Evolutionary conservation across 179 eudicot genomes (phyloP), one percentile per base, ranked within the genome.

Genomic region (Corrigiola litoralis): DNA sequence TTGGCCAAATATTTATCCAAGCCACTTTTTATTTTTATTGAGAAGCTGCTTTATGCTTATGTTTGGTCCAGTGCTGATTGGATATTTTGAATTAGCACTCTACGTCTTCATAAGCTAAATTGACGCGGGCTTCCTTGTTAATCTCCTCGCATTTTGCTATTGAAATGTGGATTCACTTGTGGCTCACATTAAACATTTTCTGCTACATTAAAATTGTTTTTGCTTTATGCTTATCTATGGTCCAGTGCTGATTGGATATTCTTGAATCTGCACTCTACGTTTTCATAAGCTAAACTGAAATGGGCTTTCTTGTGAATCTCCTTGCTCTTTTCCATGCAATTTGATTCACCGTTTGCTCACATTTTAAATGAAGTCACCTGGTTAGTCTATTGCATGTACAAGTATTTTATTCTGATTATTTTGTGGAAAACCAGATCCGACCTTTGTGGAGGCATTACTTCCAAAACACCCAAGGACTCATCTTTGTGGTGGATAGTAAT

Each of bases 401-500:
- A 23, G 23, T 23, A 24, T 27, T 17, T 32, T 41, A n/a, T 24
- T 18, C 23, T 50, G 7, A 18, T 44, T 6, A 10, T 38, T 32
- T 24, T 58, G 8, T 47, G 68, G 50, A 1, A 17, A 17, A 41
- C 49, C 66, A 77, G 81, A 73, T 73, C 21, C 74, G 77, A 13
- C 78, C 81, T 41, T 56, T 77, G 56, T 77, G 81, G 78, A 76
- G 80, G 55, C 80, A 76, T 63, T 76, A 76, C 70, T 76, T 76
- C 62, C 80, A 76, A 36, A 76, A 73, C 60, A 84, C 88, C 17
- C 86, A 84, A 70, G 89, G 89, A 21, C 81, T 84, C n/a, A 84
- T 84, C 74, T 84, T 84, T 71, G 89, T 84, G 72, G 90, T 85
- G 63, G 90, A 85, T 64, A 85, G 90, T 58, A 85, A 85, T 69